A percentile compares a stretch with the other conserved stretches of the same genome.
Evolutionary conservation across 2,329 filamentous ascomycete genomes (phyloP).

Genomic region (Cladosporium colombiae): DNA sequence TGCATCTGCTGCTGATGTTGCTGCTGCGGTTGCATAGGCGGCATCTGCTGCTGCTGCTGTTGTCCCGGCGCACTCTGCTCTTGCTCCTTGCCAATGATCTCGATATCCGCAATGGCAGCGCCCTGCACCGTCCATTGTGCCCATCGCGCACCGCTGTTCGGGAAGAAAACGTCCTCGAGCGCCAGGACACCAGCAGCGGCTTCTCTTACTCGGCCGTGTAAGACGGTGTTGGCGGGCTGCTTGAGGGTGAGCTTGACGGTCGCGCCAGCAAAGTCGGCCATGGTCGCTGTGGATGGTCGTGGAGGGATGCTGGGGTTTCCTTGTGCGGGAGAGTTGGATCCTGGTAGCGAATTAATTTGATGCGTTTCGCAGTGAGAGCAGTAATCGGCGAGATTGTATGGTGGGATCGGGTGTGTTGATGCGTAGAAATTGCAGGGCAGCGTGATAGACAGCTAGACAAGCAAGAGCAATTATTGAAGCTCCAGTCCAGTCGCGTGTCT

Average conservation of each 20-base stretch:
- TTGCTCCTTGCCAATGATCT: conserved; percentile 42
- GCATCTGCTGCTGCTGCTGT: neutral
- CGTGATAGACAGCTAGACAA: neutral
- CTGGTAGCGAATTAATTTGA: neutral
- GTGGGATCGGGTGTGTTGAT: neutral
- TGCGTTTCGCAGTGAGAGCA: neutral
- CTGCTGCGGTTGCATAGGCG: neutral
- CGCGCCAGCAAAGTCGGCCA: conserved; percentile 75
- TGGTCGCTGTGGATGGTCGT: conserved; percentile 36
- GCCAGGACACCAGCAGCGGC: conserved; percentile 67
- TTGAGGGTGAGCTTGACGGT: conserved; percentile 73
- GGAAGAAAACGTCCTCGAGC: conserved; percentile 64
- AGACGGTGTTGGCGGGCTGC: conserved; percentile 62
- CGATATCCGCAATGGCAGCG: conserved; percentile 59
- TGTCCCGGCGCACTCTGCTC: neutral
- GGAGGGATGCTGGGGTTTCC: neutral
- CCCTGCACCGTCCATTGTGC: conserved; percentile 59
- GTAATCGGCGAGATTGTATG: neutral
- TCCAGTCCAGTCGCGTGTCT: neutral
- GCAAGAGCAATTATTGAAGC: neutral
- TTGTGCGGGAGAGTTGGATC: neutral
- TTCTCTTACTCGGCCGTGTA: conserved; percentile 70
- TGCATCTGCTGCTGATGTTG: neutral
- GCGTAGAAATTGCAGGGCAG: neutral
- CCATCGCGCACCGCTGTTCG: conserved; percentile 55